Conservation (phyloP, 768 basidiomycete species). For the Epithele typhae region DNA sequence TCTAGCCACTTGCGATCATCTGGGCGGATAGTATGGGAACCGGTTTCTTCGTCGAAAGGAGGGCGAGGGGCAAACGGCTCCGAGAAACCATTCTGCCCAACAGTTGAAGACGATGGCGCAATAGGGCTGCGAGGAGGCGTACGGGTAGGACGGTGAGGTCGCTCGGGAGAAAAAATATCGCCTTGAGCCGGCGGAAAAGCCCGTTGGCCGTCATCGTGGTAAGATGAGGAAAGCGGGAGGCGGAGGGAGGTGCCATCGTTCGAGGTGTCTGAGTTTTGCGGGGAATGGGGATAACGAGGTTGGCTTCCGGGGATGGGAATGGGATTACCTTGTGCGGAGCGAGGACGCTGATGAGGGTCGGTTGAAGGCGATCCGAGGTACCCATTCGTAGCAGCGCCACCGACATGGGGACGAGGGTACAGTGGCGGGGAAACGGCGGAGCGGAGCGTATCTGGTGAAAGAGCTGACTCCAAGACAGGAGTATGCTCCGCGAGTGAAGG, state of each 20-base stretch:
- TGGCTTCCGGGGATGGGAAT: conserved; percentile 27
- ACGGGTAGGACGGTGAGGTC: conserved; percentile 15
- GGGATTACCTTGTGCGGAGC: conserved; percentile 55
- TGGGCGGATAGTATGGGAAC: conserved; percentile 4
- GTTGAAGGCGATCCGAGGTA: conserved; percentile 31
- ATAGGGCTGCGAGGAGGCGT: conserved; percentile 62
- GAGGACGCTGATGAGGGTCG: conserved; percentile 61
- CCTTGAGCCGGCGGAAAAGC: conserved; percentile 3
- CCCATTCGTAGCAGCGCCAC: neutral
- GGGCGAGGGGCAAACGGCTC: conserved; percentile 7
- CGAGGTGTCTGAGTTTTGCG: conserved; percentile 7
- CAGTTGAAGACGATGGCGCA: conserved; percentile 35
- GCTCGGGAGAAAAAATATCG: neutral
- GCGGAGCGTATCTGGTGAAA: too few relatives aligned
- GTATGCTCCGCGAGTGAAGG: too few relatives aligned
- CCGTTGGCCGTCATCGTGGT: neutral
- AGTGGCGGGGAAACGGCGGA: conserved; percentile 21
- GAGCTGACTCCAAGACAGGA: too few relatives aligned
- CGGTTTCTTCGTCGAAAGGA: conserved; percentile 9
- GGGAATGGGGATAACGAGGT: conserved; percentile 9
- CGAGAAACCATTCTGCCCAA: conserved; percentile 27
- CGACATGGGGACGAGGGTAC: conserved; percentile 6
- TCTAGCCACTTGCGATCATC: conserved; percentile 12
- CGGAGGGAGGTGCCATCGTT: conserved; percentile 3
- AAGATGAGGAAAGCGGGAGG: neutral